Evolutionary conservation across 768 basidiomycete species (phyloP).

Genomic region (Megacollybia marginata): DNA sequence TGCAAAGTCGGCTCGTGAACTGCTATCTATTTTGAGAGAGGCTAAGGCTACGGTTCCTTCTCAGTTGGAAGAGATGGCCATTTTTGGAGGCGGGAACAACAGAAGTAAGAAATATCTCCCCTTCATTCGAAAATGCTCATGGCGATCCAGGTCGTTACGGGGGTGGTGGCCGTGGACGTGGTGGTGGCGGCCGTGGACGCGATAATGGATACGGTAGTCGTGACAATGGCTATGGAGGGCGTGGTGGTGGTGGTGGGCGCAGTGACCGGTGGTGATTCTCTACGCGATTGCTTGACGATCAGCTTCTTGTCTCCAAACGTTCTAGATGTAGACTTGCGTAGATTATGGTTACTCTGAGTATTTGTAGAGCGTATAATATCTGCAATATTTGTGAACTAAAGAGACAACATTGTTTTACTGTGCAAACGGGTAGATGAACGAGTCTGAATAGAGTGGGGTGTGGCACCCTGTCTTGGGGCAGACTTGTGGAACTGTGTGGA

Average conservation of each 20-base stretch:
- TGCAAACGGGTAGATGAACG: too few species aligned
- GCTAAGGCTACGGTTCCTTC: conserved; percentile 82
- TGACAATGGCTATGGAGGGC: neutral
- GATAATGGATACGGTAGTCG: conserved; percentile 31
- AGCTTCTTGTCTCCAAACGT: too few species aligned
- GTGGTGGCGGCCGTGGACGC: conserved; percentile 31
- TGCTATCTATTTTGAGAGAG: conserved; percentile 79
- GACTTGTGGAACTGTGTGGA: too few species aligned
- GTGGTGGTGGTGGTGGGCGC: neutral
- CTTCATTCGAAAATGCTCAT: conserved; percentile 19
- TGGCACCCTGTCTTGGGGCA: too few species aligned
- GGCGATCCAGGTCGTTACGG: conserved; percentile 39
- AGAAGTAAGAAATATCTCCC: conserved; percentile 43
- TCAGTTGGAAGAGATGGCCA: conserved; percentile 89
- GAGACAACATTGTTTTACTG: too few species aligned
- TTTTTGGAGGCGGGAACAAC: conserved; percentile 78
- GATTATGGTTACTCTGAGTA: too few species aligned
- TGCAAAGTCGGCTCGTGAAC: conserved; percentile 88
- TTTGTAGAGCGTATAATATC: too few species aligned
- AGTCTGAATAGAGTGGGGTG: too few species aligned
- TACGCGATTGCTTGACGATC: too few species aligned
- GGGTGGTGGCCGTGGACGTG: conserved; percentile 37
- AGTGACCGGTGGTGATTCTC: neutral
- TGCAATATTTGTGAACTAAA: too few species aligned
- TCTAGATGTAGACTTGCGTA: too few species aligned